Conservation (phyloP, 176 grass and related monocot genomes). For the Triticum turgidum region DNA sequence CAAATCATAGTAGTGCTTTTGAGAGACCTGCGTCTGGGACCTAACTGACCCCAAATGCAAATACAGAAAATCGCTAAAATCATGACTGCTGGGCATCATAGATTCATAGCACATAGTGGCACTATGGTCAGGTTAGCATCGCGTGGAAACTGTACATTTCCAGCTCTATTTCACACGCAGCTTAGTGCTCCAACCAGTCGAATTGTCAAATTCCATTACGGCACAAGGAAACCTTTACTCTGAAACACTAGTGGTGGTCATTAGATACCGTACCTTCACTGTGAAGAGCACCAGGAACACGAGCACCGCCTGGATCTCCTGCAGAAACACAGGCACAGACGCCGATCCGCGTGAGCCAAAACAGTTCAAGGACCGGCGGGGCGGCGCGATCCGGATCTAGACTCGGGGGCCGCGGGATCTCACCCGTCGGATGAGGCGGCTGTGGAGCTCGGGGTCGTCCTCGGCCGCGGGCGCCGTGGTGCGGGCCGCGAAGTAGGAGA, state of each 20-base stretch:
- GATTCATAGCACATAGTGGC: background rate
- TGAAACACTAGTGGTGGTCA: background rate
- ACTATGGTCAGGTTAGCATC: background rate
- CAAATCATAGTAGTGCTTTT: background rate
- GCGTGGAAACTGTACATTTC: background rate
- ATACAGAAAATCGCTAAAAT: background rate
- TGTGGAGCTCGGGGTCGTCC: conserved; percentile 46
- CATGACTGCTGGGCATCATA: background rate
- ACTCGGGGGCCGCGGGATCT: background rate
- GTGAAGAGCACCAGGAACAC: conserved; percentile 62
- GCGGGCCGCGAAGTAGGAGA: conserved; percentile 88
- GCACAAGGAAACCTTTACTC: background rate
- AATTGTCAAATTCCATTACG: background rate
- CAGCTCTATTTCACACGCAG: background rate
- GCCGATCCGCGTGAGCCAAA: conserved; percentile 27
- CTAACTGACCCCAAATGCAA: background rate
- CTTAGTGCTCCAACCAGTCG: background rate
- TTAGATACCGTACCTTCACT: conserved; percentile 62
- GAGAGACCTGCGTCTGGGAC: background rate
- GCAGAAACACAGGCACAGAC: conserved; percentile 18
- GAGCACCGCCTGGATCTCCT: conserved; percentile 92
- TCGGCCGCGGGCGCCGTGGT: conserved; percentile 40
- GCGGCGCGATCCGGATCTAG: background rate
- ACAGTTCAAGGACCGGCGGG: background rate
- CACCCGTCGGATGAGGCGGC: conserved; percentile 67